Evolutionary conservation across 2,329 filamentous ascomycete genomes (phyloP).

Genomic region (Chaetomium sp.): DNA sequence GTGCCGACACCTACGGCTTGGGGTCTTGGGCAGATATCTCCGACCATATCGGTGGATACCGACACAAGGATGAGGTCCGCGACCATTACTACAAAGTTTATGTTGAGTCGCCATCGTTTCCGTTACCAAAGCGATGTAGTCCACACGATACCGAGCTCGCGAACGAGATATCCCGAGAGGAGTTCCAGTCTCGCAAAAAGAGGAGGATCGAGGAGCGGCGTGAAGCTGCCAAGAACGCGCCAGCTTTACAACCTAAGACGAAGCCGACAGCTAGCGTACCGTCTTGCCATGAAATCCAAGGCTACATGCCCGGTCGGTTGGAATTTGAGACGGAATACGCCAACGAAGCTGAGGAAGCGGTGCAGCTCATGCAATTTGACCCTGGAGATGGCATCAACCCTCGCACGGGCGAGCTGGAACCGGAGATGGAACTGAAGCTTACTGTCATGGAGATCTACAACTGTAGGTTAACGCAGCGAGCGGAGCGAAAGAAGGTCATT

Average conservation of each 20-base stretch:
- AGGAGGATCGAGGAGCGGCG: conserved; percentile 86
- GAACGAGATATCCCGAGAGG: conserved; percentile 76
- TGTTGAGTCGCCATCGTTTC: conserved; percentile 75
- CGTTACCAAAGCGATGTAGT: conserved; percentile 78
- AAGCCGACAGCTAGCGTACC: conserved; percentile 95
- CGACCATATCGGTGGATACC: conserved; percentile 93
- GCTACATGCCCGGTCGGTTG: conserved; percentile 94
- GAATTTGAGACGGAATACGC: conserved; percentile 98
- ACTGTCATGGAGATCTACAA: conserved; percentile 99
- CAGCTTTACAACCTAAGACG: conserved; percentile 80
- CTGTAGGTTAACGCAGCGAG: conserved; percentile 77
- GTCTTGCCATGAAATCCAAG: conserved; percentile 94
- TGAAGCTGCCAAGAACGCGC: conserved; percentile 76
- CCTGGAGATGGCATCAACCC: conserved; percentile 89
- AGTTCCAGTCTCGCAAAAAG: conserved; percentile 92
- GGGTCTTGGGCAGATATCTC: conserved; percentile 98
- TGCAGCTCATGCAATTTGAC: conserved; percentile 97
- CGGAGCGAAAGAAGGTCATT: conserved; percentile 91
- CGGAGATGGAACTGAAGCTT: conserved; percentile 95
- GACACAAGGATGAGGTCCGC: conserved; percentile 89
- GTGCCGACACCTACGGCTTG: conserved; percentile 90
- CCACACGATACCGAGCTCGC: conserved; percentile 73
- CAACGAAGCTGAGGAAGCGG: conserved; percentile 96
- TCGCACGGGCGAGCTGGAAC: conserved; percentile 76
- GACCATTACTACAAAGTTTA: conserved; percentile 91